Base-by-base conservation (phyloP, 164 flowering plant species). In the Nelumbo lutea region DNA sequence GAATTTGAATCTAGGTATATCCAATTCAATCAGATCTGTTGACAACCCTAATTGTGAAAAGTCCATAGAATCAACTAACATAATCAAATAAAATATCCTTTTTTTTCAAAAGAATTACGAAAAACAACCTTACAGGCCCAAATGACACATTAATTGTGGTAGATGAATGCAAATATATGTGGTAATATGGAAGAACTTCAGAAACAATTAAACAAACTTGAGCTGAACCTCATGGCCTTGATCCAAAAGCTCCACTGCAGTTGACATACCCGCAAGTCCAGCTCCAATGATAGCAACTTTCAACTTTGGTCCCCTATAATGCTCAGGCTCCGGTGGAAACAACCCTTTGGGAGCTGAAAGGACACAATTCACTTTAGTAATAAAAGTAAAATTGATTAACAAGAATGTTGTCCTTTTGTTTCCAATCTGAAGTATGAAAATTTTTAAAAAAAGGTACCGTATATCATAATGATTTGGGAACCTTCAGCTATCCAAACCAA, bases 221-320 rank as follows among this genome's bases (percentile, higher is more conserved):
- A 72, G 66, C 42, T 66, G 56, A 77, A 95, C 98, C 98, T 92
- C 97, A 64, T 95, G 98, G 68, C 97, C 98, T 82, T 95, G 98
- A 83, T 95, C 98, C 84, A 95, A 77, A 79, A 95, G 94, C 84
- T 95, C 98, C 53, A 95, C 97, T 5, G 98, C 98, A 65, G 98
- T 92, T 46, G 98, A 95, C 98, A 95, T 95, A 72, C 97, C 98
- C 5, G 98, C 97, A 61, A 95, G 96, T 58, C 98, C 98, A 72
- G 98, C 96, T 72, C 98, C 98, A 68, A 95, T 87, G n/a, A 95
- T 91, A 27, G 98, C 98, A 57, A 95, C 96, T 81, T 95, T 92
- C 55, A 95, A 84, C 79, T 95, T 95, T 14, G 98, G 97, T 60
- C 98, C 98, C 70, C 87, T 73, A 68, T 95, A 95, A 62, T 78